Evolutionary conservation across 352 stramenopile species (phyloP).

Genomic region (Globisporangium abappressorium): DNA sequence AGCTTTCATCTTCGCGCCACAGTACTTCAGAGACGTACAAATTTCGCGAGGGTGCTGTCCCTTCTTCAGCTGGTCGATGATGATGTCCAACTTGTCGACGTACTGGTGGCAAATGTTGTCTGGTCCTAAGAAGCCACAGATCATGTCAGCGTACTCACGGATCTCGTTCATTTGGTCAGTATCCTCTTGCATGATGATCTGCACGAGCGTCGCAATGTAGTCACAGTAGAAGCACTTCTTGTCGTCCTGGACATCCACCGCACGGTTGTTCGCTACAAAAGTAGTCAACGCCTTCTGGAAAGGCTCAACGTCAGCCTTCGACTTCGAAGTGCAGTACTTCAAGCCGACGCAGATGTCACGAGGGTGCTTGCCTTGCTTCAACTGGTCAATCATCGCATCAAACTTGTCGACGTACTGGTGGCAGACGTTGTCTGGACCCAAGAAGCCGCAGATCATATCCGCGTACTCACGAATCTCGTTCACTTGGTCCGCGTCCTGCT

Average conservation of each 20-base stretch:
- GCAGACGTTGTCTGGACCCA: slow-evolving; percentile 59
- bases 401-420: slow-evolving; percentile 70
- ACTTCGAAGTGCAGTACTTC: slow-evolving; percentile 48
- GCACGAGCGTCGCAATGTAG: slow-evolving; percentile 53
- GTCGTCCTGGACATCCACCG: slow-evolving; percentile 26
- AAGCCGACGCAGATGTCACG: slow-evolving; percentile 59
- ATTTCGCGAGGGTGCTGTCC: slow-evolving; percentile 67
- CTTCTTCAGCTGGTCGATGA: slow-evolving; percentile 61
- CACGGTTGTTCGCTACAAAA: slow-evolving; percentile 18
- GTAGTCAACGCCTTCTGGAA: slow-evolving; percentile 30
- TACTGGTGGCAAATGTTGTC: slow-evolving; percentile 68
- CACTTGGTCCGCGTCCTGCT: slow-evolving; percentile 57
- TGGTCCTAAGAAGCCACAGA: slow-evolving; percentile 64
- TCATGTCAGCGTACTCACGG: slow-evolving; percentile 66
- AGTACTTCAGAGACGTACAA: slow-evolving; percentile 60
- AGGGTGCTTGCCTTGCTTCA: slow-evolving; percentile 62
- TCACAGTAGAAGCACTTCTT: slow-evolving; percentile 63
- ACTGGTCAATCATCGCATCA: slow-evolving; percentile 55
- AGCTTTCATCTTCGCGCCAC: slow-evolving; percentile 16
- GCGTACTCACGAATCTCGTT: slow-evolving; percentile 55
- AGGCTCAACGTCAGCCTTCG: slow-evolving; percentile 10
- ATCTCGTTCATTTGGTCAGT: slow-evolving; percentile 51
- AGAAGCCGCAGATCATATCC: slow-evolving; percentile 74
- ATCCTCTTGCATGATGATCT: slow-evolving; percentile 60
- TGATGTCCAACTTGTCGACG: slow-evolving; percentile 59